phyloP scores from a whole-genome alignment of 1,139 yeast species.

The Yamadazyma atlantica region DNA sequence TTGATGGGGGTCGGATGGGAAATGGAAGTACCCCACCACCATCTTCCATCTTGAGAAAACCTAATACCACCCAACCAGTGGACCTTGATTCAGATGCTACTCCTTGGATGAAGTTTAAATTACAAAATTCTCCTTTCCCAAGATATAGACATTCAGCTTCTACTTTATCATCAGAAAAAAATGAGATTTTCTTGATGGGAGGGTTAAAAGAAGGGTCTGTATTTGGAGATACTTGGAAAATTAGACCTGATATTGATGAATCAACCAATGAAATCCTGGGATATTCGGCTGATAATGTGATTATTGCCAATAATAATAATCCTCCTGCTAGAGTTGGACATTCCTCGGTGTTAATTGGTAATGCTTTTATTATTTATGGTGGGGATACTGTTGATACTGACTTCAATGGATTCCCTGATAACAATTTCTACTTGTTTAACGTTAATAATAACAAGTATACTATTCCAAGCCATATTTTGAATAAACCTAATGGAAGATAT shows the following conservation, averaged over 20 bases:
- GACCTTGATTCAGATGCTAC: conserved; percentile 24
- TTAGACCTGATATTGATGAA: conserved; percentile 42
- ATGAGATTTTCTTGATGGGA: conserved; percentile 88
- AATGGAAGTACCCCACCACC: no score
- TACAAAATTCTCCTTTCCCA: conserved; percentile 85
- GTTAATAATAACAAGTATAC: conserved; percentile 91
- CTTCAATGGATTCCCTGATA: conserved; percentile 79
- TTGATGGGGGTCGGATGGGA: no score
- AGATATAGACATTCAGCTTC: conserved; percentile 92
- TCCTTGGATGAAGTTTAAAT: conserved; percentile 78
- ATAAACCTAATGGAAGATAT: conserved; percentile 87
- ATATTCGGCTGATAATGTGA: conserved; percentile 63
- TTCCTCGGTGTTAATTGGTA: conserved; percentile 88
- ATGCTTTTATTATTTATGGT: conserved; percentile 92
- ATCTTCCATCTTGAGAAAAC: conserved; percentile 5
- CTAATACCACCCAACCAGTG: neutral
- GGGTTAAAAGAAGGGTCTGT: conserved; percentile 92
- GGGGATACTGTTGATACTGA: conserved; percentile 94
- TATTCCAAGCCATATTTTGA: conserved; percentile 77
- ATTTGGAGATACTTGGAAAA: conserved; percentile 91
- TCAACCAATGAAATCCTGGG: conserved; percentile 25
- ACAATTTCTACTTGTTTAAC: conserved; percentile 83
- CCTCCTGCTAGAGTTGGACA: conserved; percentile 98
- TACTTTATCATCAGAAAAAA: conserved; percentile 70
- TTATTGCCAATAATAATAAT: conserved; percentile 49